Evolutionary conservation across 345 rosid genomes (phyloP), one percentile per base, ranked within the genome.

Genomic region (Citrus unshiu): DNA sequence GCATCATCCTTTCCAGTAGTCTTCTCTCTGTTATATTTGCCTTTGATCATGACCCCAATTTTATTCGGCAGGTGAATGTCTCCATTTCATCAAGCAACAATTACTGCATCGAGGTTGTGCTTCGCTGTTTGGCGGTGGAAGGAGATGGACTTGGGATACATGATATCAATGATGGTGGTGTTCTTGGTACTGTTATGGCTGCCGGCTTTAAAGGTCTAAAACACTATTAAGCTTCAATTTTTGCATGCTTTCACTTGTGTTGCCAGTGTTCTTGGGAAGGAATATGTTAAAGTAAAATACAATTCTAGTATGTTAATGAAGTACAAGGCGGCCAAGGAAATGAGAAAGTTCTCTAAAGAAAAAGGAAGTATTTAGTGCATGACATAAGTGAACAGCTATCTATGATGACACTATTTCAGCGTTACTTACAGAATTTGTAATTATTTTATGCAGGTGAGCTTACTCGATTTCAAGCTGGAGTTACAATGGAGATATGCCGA

Each of bases 141-240:
- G 97, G 97, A 81, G 99, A 96, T 77, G 98, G 99, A 64, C 87
- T 90, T 75, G 98, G 98, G 78, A 79, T 82, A 70, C 89, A 87
- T 60, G 77, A 83, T 73, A 84, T 82, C 18, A 87, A 83, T 74
- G 95, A 91, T 73, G 99, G 99, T 49, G 99, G 99, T 68, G 66
- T 96, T 54, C 90, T 96, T 66, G 93, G 92, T 83, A 77, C 91
- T 70, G 90, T 96, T 58, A 84, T 95, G 81, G 97, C 97, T 46
- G 93, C 97, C 77, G 99, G 97, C 79, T 94, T 96, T 87, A 94
- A 94, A 89, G 98, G 98, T 95, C 70, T 71, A 82, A 71, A 82
- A 75, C 18, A 68, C 16, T 65, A 32, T 80, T 70, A 75, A 75
- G 59, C 59, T 76, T 54, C 61, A 69, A 51, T 72, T 84, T 66